These are phyloP conservation scores for Xylariaceae sp. DNA, from an alignment of 2,329 filamentous ascomycete species.

Conservation along the genomic window DNA sequence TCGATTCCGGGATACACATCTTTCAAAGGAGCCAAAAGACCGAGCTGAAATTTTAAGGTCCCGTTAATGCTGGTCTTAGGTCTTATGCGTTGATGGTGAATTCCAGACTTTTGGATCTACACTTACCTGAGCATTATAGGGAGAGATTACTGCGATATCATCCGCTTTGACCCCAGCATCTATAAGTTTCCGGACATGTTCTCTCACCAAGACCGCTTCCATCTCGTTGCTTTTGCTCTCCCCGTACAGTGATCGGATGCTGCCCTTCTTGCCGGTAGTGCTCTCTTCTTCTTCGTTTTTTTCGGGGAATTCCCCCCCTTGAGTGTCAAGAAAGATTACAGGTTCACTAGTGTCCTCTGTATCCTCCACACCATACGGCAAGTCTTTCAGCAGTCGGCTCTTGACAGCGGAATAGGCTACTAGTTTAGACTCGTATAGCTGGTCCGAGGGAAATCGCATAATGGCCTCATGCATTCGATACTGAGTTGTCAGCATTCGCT, in stretches of 20 bases:
- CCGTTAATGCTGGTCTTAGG: conserved; percentile 5
- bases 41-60: conserved; percentile 52
- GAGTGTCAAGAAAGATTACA: conserved; percentile 91
- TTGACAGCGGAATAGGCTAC: conserved; percentile 79
- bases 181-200: conserved; percentile 76
- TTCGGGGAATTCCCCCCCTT: conserved; percentile 89
- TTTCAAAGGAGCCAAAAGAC: conserved; percentile 75
- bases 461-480: conserved; percentile 98
- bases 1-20: conserved; percentile 82
- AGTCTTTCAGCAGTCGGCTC: conserved; percentile 67
- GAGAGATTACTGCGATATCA: conserved; percentile 91
- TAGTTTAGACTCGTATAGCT: conserved; percentile 80
- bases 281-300: conserved; percentile 67
- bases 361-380: conserved; percentile 74
- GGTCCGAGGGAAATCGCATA: conserved; percentile 88
- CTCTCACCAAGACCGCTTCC: conserved; percentile 77
- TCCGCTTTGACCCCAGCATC: conserved; percentile 74
- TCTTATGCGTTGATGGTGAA: neutral
- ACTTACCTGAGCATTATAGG: conserved; percentile 85
- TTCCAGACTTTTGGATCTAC: neutral
- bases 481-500: conserved; percentile 93
- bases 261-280: conserved; percentile 46
- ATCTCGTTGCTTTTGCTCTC: conserved; percentile 69
- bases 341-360: conserved; percentile 87
- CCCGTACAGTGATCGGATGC: conserved; percentile 46